Conservation (phyloP, 495 filamentous ascomycete species). For the Hypomontagnella submonticulosa region DNA sequence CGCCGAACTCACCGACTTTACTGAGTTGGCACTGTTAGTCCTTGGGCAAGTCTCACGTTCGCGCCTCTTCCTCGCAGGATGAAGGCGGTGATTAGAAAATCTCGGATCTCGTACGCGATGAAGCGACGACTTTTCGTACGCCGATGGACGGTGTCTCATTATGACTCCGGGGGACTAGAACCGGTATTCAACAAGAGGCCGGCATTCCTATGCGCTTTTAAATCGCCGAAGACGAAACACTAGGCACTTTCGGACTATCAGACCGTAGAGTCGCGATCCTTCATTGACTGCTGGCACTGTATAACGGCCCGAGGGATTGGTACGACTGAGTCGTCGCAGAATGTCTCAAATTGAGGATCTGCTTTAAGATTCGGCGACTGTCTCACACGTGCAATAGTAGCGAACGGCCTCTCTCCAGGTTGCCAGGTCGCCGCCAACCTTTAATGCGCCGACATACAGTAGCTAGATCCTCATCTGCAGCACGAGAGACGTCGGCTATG, state of each 20-base stretch:
- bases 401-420: neutral
- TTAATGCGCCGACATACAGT: neutral
- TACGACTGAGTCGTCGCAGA: no score
- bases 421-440: neutral
- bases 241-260: neutral
- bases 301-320: no score
- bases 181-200: neutral
- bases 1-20: constrained; percentile 27
- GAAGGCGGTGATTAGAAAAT: neutral
- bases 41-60: constrained; percentile 19
- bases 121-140: neutral
- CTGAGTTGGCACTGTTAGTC: neutral
- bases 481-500: neutral
- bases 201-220: neutral
- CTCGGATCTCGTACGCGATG: neutral
- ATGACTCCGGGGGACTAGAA: neutral
- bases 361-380: neutral
- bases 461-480: neutral
- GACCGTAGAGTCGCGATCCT: neutral
- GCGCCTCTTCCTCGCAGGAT: constrained; percentile 3
- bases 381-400: no score
- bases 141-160: no score
- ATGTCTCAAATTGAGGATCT: no score
- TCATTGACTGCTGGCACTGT: no score
- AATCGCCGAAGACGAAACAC: constrained; percentile 11